Base-by-base conservation (phyloP, 257 asterid genomes). In the Vinca minor region DNA sequence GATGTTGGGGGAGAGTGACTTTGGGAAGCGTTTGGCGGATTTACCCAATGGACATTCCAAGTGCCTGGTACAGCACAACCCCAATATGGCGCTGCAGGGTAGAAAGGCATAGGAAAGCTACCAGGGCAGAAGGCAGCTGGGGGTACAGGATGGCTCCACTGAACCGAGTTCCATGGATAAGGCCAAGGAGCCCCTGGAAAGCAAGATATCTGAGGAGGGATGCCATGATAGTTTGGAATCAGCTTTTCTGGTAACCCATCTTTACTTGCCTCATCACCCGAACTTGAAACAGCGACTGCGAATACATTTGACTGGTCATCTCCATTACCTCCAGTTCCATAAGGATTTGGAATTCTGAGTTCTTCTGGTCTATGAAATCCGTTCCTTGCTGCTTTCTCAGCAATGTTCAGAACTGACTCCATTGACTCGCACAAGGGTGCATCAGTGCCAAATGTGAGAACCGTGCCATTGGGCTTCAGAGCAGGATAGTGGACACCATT, bases 111-210 rank as follows among this genome's bases (percentile, higher is more conserved):
- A 4, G 94, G 88, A 54, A 81, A 83, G 64, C 74, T 72, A 38
- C 76, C 72, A 25, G 82, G 83, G 70, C 77, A 65, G 42, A 71
- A 72, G 57, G 79, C 67, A 12, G 86, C 79, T 18, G 82, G 84
- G 41, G 82, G 63, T 10, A 69, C 48, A 5, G 82, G 38, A 15
- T 81, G 45, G 71, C 74, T 76, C 87, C 84, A 83, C 23, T 68
- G 93, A 70, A 72, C 75, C 4, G 84, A 72, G 54, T 74, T 77
- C 94, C 88, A 90, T 11, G 79, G 83, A 64, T 74, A 91, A 49
- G 94, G 84, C 96, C 91, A 91, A 9, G 93, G 89, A 60, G 79
- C 84, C 38, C 85, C 93, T 0, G 88, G 75, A 67, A 81, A 84
- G 80, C 75, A 79, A 3, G 88, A 83, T 14, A 77, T 62, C 71